Evolutionary conservation across 2,329 filamentous ascomycete species (phyloP).

Genomic region (Alternaria brassicicola): DNA sequence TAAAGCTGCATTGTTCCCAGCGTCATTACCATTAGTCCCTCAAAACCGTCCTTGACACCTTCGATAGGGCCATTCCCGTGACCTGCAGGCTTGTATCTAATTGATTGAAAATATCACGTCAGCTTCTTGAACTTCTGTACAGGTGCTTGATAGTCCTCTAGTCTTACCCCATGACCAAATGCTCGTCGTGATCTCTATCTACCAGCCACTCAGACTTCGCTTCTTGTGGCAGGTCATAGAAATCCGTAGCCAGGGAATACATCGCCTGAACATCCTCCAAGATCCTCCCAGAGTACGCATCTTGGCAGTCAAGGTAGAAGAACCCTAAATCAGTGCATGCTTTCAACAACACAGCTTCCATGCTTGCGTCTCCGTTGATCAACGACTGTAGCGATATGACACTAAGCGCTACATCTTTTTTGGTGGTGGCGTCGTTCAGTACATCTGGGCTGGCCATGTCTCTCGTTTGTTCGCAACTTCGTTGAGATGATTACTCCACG

Average conservation of each 20-base stretch:
- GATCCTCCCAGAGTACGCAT: neutral
- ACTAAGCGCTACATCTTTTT: neutral
- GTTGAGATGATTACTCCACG: neutral
- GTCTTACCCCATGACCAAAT: constrained; percentile 1
- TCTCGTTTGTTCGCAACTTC: neutral
- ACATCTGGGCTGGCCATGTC: neutral
- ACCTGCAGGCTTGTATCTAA: neutral
- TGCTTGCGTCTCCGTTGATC: neutral
- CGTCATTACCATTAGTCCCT: neutral
- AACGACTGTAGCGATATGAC: neutral
- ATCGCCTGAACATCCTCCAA: neutral
- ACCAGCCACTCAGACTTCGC: neutral
- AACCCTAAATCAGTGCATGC: neutral
- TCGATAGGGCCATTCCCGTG: neutral
- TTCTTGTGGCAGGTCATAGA: neutral
- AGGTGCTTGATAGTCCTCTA: neutral
- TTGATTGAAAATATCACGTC: neutral
- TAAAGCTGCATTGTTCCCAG: neutral
- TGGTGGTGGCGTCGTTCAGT: neutral
- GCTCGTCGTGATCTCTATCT: neutral
- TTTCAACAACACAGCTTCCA: neutral
- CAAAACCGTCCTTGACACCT: neutral
- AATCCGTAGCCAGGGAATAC: neutral
- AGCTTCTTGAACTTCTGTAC: neutral
- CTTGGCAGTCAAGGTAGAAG: neutral